Base-by-base conservation (phyloP, 148 eudicot species). In the Polygonum maritimum region DNA sequence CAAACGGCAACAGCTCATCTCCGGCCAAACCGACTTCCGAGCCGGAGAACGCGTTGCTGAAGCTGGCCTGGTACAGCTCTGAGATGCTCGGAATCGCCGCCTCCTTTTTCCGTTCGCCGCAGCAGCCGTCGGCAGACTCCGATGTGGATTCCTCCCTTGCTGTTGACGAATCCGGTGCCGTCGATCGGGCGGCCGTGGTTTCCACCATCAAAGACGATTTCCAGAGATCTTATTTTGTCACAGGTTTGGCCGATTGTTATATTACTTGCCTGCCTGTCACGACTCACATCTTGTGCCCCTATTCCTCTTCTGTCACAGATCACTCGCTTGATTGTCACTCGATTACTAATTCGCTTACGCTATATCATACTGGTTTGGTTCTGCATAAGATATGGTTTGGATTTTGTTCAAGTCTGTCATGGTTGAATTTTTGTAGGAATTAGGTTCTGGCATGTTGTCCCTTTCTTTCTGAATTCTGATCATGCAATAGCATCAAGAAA, bases 41-140 rank as follows among this genome's bases (percentile, higher is more conserved):
- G 69, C 84, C 98, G 33, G 87, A 90, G 74, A 95, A 92, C 78
- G 82, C 79, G 45, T 77, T 95, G 82, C 94, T 95, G 13, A 95
- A 89, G 80, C 40, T 87, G 51, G 98, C 98, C 22, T 95, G 98
- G 98, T 95, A 95, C 55, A 82, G 88, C 52, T 95, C 98, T 33
- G 98, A 95, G 85, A 77, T 95, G 26, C 96, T 95, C 18, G 98
- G 98, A 10, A 85, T 95, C 19, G 94, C 88, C 3, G 98, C 98
- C 71, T 90, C 97, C 15, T 47, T 85, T 48, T 52, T 92, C 82
- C 94, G 97, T 38, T 76, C 93, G n/a, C 78, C 83, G 21, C 79
- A 80, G 3, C 39, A 75, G 3, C 65, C 40, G 22, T 79, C 86
- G 15, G 12, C 73, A 0, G 78, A 74, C 4, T 77, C 39, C 14